Base-by-base conservation (phyloP, 2,329 filamentous ascomycete species). In the Fusarium aywerte region DNA sequence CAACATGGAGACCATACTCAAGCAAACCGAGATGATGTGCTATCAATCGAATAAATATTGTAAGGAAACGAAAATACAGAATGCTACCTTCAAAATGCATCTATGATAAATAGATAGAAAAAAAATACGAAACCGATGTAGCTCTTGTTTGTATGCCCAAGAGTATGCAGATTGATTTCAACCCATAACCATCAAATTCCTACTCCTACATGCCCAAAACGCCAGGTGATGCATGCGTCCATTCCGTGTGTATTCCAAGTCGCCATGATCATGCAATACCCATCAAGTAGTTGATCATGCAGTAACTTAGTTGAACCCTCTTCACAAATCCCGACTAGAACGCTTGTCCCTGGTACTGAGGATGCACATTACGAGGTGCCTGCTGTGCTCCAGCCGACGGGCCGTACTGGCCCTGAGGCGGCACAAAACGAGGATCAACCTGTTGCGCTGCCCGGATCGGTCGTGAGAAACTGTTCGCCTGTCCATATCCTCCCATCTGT, bases 321-420 rank as follows among this genome's bases (percentile, higher is more conserved):
- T 38, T 35, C 21, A n/a, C 36, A 18, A 48, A 57, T 33, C 50
- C 31, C 4, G 27, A 32, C 58, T 70, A 79, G 51, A 78, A 79
- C 15, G 76, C 76, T 49, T 79, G 78, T 12, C 78, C 77, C 47
- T 81, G 78, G 44, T 79, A 76, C 18, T 75, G 75, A 4, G 72
- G 74, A 23, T 74, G 72, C 38, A 72, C 51, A 39, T 63, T 72
- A 9, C 71, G 67, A 23, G 63, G 57, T 11, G 60, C 42, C 47
- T 71, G 74, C 36, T 56, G 54, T 4, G 52, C 25, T 36, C 65
- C 67, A 29, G 65, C 36, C 7, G 68, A 62, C 7, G 70, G 53
- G n/a, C 62, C 61, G 33, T 76, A 77, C 48, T 77, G 77, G 11
- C 76, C 74, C 32, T 74, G 75, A 18, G 71, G 75, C 4, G 76